These are phyloP conservation scores for Fusarium hostae DNA, from an alignment of 2,329 filamentous ascomycete genomes.

Conservation along the genomic window DNA sequence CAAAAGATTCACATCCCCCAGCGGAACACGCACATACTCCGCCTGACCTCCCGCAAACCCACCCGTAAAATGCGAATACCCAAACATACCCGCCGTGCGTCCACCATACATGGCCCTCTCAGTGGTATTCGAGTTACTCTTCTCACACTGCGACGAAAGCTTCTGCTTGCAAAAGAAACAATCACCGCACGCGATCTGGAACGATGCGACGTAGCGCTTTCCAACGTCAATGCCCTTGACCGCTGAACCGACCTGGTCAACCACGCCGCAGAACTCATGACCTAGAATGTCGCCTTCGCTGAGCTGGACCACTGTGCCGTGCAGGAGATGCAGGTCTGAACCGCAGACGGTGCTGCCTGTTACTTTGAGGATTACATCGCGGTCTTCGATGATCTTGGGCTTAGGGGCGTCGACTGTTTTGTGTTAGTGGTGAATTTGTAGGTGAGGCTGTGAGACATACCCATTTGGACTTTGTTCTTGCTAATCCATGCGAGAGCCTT, in stretches of 20 bases:
- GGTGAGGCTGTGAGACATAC: conserved; percentile 49
- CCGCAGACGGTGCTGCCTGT: conserved; percentile 71
- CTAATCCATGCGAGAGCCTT: conserved; percentile 85
- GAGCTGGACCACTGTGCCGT: conserved; percentile 67
- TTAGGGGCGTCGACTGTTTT: conserved; percentile 69
- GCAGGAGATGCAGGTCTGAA: conserved; percentile 68
- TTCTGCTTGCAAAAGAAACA: conserved; percentile 86
- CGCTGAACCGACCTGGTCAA: conserved; percentile 64
- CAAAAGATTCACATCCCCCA: conserved; percentile 83
- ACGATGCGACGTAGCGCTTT: conserved; percentile 82
- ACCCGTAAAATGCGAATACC: conserved; percentile 82
- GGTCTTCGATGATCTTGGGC: conserved; percentile 77
- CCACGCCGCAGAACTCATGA: conserved; percentile 69
- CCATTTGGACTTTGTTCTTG: conserved; percentile 79
- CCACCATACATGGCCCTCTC: conserved; percentile 82
- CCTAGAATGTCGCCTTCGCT: conserved; percentile 75
- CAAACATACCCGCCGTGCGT: conserved; percentile 78
- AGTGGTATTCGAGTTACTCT: conserved; percentile 78
- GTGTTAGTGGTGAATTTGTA: background rate
- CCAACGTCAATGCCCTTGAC: conserved; percentile 67
- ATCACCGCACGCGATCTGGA: conserved; percentile 80
- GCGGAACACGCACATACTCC: conserved; percentile 85
- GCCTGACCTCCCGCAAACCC: conserved; percentile 90
- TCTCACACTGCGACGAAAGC: conserved; percentile 81
- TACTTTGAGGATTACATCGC: conserved; percentile 83